Evolutionary conservation across 257 asterid genomes (phyloP), one percentile per base, ranked within the genome.

Genomic region (Petrea volubilis): DNA sequence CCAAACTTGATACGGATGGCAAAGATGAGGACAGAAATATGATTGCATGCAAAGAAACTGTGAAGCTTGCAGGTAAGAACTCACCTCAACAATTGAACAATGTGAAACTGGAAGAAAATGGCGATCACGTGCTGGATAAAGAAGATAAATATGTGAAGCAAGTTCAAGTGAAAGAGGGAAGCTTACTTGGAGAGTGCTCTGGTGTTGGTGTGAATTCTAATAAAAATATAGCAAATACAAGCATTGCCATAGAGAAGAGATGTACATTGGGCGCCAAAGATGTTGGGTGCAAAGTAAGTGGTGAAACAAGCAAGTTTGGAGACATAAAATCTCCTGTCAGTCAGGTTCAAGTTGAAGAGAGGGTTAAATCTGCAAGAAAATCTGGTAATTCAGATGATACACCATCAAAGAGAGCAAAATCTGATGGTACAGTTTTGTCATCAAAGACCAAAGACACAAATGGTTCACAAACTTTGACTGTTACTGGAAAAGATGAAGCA

Each of bases 361-460:
- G 73, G 23, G 72, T 70, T 53, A 81, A 80, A 70, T 69, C 77
- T 71, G 65, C 73, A 2, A 67, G 79, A 47, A 72, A 74, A 73
- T 64, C 77, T 59, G 40, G 64, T 64, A 55, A 61, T 70, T 57
- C 56, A 27, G 88, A 80, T 0, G 78, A 67, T 49, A 57, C 73
- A 67, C 84, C 81, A 67, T 64, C 76, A 44, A 82, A 76, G 78
- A 84, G 79, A 65, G 53, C 68, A 49, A 80, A 75, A 79, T 31
- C 71, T 33, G 83, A 76, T 70, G 73, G 57, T 68, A 36, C 71
- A 51, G 66, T 59, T 44, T 61, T 60, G 52, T 52, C 68, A 23
- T 38, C 64, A 18, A 72, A 79, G 61, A 70, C 61, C 43, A 75
- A 80, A 60, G 68, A 59, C 28, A 34, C 36, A 56, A 74, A 63